phyloP scores from a whole-genome alignment of 108 stramenopile species.

The Nannochloropsis gaditana region DNA sequence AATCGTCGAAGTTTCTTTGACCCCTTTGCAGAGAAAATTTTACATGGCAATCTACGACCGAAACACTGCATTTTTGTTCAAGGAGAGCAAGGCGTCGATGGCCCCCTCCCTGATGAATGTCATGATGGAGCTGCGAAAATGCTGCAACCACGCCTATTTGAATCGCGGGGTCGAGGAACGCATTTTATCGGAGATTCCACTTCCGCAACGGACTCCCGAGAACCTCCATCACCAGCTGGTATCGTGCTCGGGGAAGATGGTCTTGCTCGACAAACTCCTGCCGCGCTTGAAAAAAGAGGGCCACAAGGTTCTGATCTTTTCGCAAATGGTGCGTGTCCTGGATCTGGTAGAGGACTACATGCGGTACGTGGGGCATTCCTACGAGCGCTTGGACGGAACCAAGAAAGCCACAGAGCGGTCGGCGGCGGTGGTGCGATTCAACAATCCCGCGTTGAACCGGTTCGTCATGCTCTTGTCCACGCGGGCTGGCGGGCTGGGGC shows the following conservation, averaged over 20 bases:
- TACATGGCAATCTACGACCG: slow-evolving; percentile 94
- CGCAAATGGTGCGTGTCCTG: slow-evolving; percentile 81
- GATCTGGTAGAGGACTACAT: slow-evolving; percentile 95
- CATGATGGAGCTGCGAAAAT: slow-evolving; percentile 94
- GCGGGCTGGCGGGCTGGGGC: slow-evolving; percentile 83
- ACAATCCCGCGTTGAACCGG: slow-evolving; percentile 60
- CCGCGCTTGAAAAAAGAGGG: slow-evolving; percentile 79
- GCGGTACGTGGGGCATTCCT: slow-evolving; percentile 51
- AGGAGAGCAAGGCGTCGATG: slow-evolving; percentile 61
- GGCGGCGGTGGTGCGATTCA: slow-evolving; percentile 65
- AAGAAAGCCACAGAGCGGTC: slow-evolving; percentile 46
- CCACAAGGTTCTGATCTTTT: slow-evolving; percentile 91
- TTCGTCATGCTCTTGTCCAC: slow-evolving; percentile 95
- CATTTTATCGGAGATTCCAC: slow-evolving; percentile 49
- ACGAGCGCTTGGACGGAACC: slow-evolving; percentile 56
- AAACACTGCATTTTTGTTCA: slow-evolving; percentile 69
- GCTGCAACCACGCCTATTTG: slow-evolving; percentile 57
- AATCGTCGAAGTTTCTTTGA: slow-evolving; percentile 75
- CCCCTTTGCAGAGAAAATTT: slow-evolving; percentile 88
- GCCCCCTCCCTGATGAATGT: slow-evolving; percentile 91
- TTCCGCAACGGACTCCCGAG: slow-evolving; percentile 46
- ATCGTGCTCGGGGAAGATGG: slow-evolving; percentile 80
- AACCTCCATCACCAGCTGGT: slow-evolving; percentile 49
- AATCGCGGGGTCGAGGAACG: slow-evolving; percentile 54
- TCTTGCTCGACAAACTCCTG: slow-evolving; percentile 92